Conservation (phyloP, 148 eudicot genomes). For the Dysphania ambrosioides region DNA sequence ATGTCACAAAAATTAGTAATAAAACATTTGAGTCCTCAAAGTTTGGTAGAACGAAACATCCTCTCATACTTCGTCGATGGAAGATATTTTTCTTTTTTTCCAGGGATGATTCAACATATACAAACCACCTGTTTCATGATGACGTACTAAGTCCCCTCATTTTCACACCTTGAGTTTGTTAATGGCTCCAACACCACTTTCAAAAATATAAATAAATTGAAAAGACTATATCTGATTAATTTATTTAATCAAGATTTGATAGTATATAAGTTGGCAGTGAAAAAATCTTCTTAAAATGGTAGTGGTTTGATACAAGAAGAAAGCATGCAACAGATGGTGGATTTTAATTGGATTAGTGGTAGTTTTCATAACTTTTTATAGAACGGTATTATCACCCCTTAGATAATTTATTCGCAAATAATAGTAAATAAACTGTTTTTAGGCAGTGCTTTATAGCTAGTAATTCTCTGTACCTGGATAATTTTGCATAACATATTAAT, state of each 20-base stretch:
- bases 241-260: slow-evolving; percentile 10
- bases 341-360: slow-evolving; percentile 13
- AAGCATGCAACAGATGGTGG: slow-evolving; percentile 27
- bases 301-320: slow-evolving; percentile 14
- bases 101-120: neutral
- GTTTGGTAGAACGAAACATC: neutral
- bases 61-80: neutral
- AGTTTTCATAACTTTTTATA: slow-evolving; percentile 12
- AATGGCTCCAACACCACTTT: neutral
- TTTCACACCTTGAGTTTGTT: neutral
- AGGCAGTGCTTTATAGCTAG: slow-evolving; percentile 22
- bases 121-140: neutral
- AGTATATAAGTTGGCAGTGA: slow-evolving; percentile 16
- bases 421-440: neutral
- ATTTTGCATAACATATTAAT: neutral
- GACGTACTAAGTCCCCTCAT: neutral
- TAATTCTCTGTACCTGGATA: slow-evolving; percentile 23
- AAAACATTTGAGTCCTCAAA: neutral
- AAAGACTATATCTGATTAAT: neutral
- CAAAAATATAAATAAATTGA: neutral
- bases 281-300: slow-evolving; percentile 12
- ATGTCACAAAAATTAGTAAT: neutral
- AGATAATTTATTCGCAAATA: neutral
- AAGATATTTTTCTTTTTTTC: neutral
- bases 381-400: slow-evolving; percentile 20